A percentile compares a stretch with the other conserved stretches of the same genome.
phyloP scores from a whole-genome alignment of 1,284 basidiomycete genomes.

The Ganoderma lucidum region DNA sequence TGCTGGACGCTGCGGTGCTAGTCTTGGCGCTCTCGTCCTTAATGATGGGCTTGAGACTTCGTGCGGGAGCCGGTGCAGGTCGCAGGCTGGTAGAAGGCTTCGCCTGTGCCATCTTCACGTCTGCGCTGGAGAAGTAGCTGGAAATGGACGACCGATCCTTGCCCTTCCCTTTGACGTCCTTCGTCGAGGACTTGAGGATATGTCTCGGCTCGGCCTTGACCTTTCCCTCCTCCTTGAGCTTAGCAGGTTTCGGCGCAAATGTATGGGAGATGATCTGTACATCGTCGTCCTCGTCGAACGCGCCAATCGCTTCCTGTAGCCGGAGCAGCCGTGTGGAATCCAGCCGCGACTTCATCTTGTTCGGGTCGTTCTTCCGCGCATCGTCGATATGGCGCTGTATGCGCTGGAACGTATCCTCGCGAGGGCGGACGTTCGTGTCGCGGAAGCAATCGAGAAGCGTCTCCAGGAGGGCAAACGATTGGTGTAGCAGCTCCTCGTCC shows the following conservation, averaged over 20 bases:
- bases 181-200: slow-evolving; percentile 25
- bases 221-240: slow-evolving; percentile 23
- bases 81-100: slow-evolving; percentile 20
- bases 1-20: slow-evolving; percentile 16
- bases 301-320: slow-evolving; percentile 64
- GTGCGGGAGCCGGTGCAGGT: slow-evolving; percentile 3
- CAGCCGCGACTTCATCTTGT: slow-evolving; percentile 58
- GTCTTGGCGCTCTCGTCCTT: slow-evolving; percentile 26
- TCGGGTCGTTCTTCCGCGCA: slow-evolving; percentile 55
- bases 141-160: slow-evolving; percentile 34
- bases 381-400: slow-evolving; percentile 67
- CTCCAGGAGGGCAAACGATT: slow-evolving; percentile 84
- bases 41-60: slow-evolving; percentile 11
- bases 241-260: slow-evolving; percentile 13
- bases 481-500: slow-evolving; percentile 88
- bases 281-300: slow-evolving; percentile 64
- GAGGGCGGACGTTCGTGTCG: slow-evolving; percentile 60
- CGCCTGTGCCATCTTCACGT: slow-evolving; percentile 42
- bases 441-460: slow-evolving; percentile 78
- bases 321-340: slow-evolving; percentile 62
- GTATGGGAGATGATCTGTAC: slow-evolving; percentile 45
- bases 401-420: slow-evolving; percentile 58
- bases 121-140: slow-evolving; percentile 45
- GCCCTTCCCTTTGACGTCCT: slow-evolving; percentile 12
- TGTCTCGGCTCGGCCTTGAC: slow-evolving; percentile 19